Conservation (phyloP, 2,329 filamentous ascomycete genomes). For the Pestalotiopsis fici region DNA sequence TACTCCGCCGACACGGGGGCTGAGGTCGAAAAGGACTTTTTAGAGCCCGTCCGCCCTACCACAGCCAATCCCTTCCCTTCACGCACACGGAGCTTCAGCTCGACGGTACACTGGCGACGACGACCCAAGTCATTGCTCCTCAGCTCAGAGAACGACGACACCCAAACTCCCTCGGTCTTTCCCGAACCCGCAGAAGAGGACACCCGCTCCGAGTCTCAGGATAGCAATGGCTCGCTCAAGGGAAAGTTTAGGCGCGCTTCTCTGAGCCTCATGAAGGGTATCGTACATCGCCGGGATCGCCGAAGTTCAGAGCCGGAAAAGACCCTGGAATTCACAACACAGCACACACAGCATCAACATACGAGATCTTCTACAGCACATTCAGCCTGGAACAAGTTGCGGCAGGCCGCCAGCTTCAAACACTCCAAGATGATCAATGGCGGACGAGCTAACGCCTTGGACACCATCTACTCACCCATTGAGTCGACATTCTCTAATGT, state of each 20-base stretch:
- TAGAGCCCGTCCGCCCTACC: slow-evolving; percentile 19
- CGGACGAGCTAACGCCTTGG: slow-evolving; percentile 35
- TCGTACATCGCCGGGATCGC: slow-evolving; percentile 49
- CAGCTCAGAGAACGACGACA: slow-evolving; percentile 14
- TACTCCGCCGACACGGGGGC: slow-evolving; percentile 29
- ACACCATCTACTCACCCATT: slow-evolving; percentile 38
- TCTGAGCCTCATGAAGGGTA: slow-evolving; percentile 50
- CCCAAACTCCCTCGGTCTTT: slow-evolving; percentile 27
- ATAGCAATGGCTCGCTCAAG: slow-evolving; percentile 34
- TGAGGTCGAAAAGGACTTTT: slow-evolving; percentile 21
- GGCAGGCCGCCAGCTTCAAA: slow-evolving; percentile 52
- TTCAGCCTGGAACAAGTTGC: slow-evolving; percentile 51
- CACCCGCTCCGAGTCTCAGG: slow-evolving; percentile 10
- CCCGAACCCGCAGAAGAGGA: slow-evolving; percentile 27
- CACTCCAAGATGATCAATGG: slow-evolving; percentile 47
- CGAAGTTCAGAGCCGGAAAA: slow-evolving; percentile 28
- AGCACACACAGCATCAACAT: slow-evolving; percentile 16
- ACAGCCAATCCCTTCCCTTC: slow-evolving; percentile 38
- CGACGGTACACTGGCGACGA: slow-evolving; percentile 48
- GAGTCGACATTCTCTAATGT: slow-evolving; percentile 28
- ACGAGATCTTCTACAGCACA: slow-evolving; percentile 52
- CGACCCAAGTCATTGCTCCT: slow-evolving; percentile 46
- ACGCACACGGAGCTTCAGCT: slow-evolving; percentile 44
- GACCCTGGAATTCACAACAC: slow-evolving; percentile 19
- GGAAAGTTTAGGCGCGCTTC: slow-evolving; percentile 58